Conservation (phyloP, 768 basidiomycete genomes). For the Hydnum rufescens region DNA sequence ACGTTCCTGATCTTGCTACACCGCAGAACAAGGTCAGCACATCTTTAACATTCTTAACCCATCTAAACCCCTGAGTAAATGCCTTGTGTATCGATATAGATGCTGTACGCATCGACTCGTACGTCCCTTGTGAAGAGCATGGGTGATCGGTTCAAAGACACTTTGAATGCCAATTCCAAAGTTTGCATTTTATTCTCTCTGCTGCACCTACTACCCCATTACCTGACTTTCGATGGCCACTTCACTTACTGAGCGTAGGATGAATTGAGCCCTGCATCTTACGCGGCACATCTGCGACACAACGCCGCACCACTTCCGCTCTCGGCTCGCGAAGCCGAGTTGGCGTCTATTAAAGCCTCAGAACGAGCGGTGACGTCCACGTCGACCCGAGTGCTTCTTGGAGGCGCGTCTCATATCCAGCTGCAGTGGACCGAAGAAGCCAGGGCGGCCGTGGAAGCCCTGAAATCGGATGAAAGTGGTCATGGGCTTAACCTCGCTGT, state of each 20-base stretch:
- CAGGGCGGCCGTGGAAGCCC: slow-evolving; percentile 38
- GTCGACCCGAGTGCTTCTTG: slow-evolving; percentile 19
- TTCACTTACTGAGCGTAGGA: slow-evolving; percentile 13
- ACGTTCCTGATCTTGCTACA: slow-evolving; percentile 65
- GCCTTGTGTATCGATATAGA: too few species aligned
- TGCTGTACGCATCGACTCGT: slow-evolving; percentile 75
- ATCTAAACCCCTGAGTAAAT: not conserved
- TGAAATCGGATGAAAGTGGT: slow-evolving; percentile 27
- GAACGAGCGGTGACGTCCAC: slow-evolving; percentile 32
- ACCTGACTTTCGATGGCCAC: not conserved
- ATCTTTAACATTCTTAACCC: not conserved
- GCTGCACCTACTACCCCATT: not conserved
- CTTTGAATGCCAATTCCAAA: slow-evolving; percentile 61
- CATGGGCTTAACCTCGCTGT: slow-evolving; percentile 47
- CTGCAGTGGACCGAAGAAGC: slow-evolving; percentile 49
- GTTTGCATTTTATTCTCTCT: slow-evolving; percentile 32
- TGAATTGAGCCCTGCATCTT: slow-evolving; percentile 29
- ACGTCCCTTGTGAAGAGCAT: slow-evolving; percentile 48
- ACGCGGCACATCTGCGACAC: slow-evolving; percentile 53
- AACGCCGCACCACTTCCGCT: slow-evolving; percentile 61
- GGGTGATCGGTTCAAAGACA: slow-evolving; percentile 53
- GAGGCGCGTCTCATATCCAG: slow-evolving; percentile 41
- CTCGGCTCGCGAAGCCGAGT: slow-evolving; percentile 62
- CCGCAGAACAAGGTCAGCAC: slow-evolving; percentile 55
- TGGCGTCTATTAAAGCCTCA: slow-evolving; percentile 54